Conservation (phyloP, 2,329 filamentous ascomycete species). For the Sporothrix pseudoabietina region DNA sequence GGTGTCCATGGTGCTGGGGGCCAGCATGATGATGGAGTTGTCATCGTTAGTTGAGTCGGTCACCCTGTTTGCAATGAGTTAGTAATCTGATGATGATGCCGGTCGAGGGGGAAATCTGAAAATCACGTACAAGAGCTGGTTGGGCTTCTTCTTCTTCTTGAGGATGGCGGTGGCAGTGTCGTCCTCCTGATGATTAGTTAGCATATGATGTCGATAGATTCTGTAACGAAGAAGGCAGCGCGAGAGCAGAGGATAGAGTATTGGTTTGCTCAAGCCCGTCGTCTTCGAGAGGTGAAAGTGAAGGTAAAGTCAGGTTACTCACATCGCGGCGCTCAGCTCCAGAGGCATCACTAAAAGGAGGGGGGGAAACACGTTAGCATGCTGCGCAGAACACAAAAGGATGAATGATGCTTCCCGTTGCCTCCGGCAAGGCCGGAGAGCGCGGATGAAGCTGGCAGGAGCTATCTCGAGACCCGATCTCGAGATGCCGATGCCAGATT, state of each 20-base stretch:
- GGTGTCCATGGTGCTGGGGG: constrained; percentile 98
- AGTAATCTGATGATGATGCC: neutral
- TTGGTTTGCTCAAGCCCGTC: neutral
- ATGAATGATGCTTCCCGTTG: neutral
- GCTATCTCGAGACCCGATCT: neutral
- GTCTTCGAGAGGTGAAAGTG: neutral
- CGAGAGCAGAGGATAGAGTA: neutral
- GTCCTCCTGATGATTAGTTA: constrained; percentile 64
- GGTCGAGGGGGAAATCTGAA: neutral
- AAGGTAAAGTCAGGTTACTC: constrained; percentile 43
- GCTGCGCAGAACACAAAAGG: constrained; percentile 23
- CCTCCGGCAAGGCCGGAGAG: neutral
- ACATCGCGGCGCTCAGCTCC: constrained; percentile 85
- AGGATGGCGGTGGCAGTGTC: constrained; percentile 94
- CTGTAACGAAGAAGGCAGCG: neutral
- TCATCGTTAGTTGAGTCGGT: constrained; percentile 99
- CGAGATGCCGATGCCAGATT: neutral
- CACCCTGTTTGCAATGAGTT: constrained; percentile 61
- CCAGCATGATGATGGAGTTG: constrained; percentile 98
- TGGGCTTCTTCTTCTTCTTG: constrained; percentile 99
- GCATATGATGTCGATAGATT: neutral
- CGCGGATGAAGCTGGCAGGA: neutral
- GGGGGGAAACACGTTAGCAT: constrained; percentile 44
- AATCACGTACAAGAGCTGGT: constrained; percentile 82
- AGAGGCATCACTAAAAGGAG: constrained; percentile 73